Evolutionary conservation across 2,329 filamentous ascomycete species (phyloP).

Genomic region (Dryadomyces quercivorus): DNA sequence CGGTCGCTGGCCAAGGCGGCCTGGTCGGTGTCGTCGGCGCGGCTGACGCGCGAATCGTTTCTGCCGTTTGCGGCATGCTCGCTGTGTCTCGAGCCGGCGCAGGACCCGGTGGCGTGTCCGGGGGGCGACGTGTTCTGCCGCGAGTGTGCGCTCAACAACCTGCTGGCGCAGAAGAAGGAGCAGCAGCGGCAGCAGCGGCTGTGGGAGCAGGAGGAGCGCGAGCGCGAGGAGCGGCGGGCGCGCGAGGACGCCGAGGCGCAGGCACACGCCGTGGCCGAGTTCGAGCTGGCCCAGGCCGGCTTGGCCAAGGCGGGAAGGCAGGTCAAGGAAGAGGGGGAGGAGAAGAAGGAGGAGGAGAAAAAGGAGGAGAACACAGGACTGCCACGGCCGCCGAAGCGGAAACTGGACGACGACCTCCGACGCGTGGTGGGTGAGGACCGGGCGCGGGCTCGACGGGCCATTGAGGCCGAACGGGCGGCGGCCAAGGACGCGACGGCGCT

Average conservation of each 20-base stretch:
- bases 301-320: constrained; percentile 19
- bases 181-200: constrained; percentile 68
- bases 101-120: constrained; percentile 71
- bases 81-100: constrained; percentile 71
- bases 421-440: constrained; percentile 59
- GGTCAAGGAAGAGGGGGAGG: constrained; percentile 13
- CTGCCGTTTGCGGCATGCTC: constrained; percentile 82
- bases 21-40: constrained; percentile 75
- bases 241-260: constrained; percentile 57
- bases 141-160: constrained; percentile 83
- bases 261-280: constrained; percentile 61
- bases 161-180: constrained; percentile 85
- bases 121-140: constrained; percentile 88
- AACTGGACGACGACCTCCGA: constrained; percentile 53
- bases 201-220: constrained; percentile 46
- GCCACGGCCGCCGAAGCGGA: not conserved
- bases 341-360: constrained; percentile 27
- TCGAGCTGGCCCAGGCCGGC: constrained; percentile 75
- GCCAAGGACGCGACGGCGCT: constrained; percentile 50
- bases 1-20: constrained; percentile 66
- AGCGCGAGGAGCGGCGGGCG: constrained; percentile 46
- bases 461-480: constrained; percentile 59
- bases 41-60: constrained; percentile 80
- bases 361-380: not conserved
- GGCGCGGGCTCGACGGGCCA: constrained; percentile 53